These are phyloP conservation scores for Neoboletus magnificus DNA, from an alignment of 768 basidiomycete species.

Conservation along the genomic window DNA sequence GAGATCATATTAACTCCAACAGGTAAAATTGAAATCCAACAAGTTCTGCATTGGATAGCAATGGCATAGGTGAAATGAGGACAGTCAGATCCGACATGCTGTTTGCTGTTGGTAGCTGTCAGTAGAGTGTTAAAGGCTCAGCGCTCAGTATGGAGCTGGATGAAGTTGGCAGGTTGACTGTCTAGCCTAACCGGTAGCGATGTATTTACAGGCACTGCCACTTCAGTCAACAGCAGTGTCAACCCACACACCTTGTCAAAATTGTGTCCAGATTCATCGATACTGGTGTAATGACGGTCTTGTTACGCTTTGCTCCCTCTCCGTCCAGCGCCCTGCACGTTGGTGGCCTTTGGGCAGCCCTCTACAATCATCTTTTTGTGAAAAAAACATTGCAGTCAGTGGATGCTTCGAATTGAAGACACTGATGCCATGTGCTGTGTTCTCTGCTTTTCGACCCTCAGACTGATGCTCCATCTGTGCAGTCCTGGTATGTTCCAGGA, in stretches of 20 bases:
- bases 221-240: not conserved
- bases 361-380: conserved; percentile 89
- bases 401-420: conserved; percentile 92
- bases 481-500: conserved; percentile 81
- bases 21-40: conserved; percentile 30
- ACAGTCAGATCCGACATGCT: conserved; percentile 34
- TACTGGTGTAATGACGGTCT: conserved; percentile 38
- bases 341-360: conserved; percentile 89
- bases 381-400: conserved; percentile 78
- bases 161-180: too few species aligned
- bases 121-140: too few species aligned
- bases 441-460: not conserved
- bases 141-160: not conserved
- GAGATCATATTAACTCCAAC: conserved; percentile 28
- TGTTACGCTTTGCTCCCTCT: conserved; percentile 93
- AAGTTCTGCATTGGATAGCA: conserved; percentile 20
- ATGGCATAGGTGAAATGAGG: conserved; percentile 31
- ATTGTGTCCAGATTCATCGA: not conserved
- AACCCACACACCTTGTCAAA: not conserved
- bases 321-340: conserved; percentile 94
- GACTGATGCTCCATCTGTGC: not conserved
- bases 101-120: not conserved
- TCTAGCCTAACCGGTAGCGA: too few species aligned
- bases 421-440: conserved; percentile 78
- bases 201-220: not conserved